phyloP scores from a whole-genome alignment of 78 protist genomes.

The Guillardia theta region DNA sequence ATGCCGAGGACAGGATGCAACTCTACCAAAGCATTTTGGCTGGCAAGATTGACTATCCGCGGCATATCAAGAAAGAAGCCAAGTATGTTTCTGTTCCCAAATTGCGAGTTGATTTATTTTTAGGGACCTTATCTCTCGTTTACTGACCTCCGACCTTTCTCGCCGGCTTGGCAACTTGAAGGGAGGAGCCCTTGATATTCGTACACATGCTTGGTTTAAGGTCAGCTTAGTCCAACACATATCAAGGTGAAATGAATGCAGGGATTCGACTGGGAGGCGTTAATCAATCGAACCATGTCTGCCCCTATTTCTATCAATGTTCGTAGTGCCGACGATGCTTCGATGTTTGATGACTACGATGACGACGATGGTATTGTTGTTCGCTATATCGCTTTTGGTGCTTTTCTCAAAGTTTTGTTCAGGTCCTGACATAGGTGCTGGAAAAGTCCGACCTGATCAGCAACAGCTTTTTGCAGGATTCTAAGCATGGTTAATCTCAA shows the following conservation, averaged over 20 bases:
- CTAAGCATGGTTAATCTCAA: too few species aligned
- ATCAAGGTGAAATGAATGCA: neutral
- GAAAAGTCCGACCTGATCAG: neutral
- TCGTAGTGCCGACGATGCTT: neutral
- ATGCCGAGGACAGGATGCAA: conserved; percentile 22
- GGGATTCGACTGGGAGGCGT: neutral
- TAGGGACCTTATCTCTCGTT: conserved; percentile 16
- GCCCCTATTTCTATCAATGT: neutral
- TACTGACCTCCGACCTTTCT: neutral
- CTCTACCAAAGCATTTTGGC: conserved; percentile 43
- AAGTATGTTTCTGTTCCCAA: neutral
- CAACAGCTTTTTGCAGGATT: neutral
- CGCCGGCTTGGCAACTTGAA: neutral
- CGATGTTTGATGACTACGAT: conserved; percentile 32
- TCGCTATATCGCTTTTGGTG: neutral
- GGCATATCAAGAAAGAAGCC: conserved; percentile 19
- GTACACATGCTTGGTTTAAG: conserved; percentile 47
- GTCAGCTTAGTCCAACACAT: neutral
- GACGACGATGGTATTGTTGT: neutral
- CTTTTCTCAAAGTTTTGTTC: neutral
- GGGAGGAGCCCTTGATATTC: neutral
- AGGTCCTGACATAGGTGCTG: neutral
- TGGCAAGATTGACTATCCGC: conserved; percentile 39
- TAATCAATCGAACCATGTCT: neutral
- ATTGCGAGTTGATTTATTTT: neutral